Percentiles rank a stretch among this genome's conserved stretches.
These are phyloP conservation scores for Annulohypoxylon truncatum DNA, from an alignment of 2,329 filamentous ascomycete species.

Conservation along the genomic window DNA sequence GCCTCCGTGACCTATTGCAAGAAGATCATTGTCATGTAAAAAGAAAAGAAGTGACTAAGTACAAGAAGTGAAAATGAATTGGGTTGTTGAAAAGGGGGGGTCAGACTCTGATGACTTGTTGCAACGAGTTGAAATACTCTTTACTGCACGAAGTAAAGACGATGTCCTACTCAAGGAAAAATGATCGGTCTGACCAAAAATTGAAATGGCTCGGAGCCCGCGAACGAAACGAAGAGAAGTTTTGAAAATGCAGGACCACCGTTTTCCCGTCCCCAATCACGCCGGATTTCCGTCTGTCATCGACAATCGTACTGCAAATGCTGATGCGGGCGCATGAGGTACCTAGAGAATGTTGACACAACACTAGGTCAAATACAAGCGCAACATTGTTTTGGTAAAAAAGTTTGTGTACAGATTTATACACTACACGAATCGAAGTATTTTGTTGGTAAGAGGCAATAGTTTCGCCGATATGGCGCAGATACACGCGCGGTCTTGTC, in stretches of 20 bases:
- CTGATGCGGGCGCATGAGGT: conserved; percentile 21
- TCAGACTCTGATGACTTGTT: conserved; percentile 39
- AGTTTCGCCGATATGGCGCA: conserved; percentile 23
- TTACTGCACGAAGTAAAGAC: conserved; percentile 16
- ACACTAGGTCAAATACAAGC: conserved; percentile 15
- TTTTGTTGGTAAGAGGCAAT: conserved; percentile 15
- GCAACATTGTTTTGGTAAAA: conserved; percentile 15
- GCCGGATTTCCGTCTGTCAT: conserved; percentile 40
- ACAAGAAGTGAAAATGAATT: conserved; percentile 46
- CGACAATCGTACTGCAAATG: conserved; percentile 30
- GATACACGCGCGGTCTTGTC: conserved; percentile 3
- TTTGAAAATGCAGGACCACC: conserved; percentile 28
- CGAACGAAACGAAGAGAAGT: conserved; percentile 46
- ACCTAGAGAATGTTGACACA: conserved; percentile 14
- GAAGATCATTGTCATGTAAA: conserved; percentile 37
- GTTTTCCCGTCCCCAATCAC: conserved; percentile 35
- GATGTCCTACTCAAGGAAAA: conserved; percentile 6
- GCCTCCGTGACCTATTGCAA: conserved; percentile 20
- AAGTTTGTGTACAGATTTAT: conserved; percentile 38
- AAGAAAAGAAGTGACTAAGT: conserved; percentile 40
- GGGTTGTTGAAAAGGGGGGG: conserved; percentile 38
- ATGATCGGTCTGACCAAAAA: conserved; percentile 28
- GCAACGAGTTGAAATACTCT: conserved; percentile 21
- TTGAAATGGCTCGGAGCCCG: conserved; percentile 35
- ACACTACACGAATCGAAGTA: conserved; percentile 38